These are phyloP conservation scores for Xenosphaeropsis pyriputrescens DNA, from an alignment of 2,329 filamentous ascomycete species.

Conservation along the genomic window DNA sequence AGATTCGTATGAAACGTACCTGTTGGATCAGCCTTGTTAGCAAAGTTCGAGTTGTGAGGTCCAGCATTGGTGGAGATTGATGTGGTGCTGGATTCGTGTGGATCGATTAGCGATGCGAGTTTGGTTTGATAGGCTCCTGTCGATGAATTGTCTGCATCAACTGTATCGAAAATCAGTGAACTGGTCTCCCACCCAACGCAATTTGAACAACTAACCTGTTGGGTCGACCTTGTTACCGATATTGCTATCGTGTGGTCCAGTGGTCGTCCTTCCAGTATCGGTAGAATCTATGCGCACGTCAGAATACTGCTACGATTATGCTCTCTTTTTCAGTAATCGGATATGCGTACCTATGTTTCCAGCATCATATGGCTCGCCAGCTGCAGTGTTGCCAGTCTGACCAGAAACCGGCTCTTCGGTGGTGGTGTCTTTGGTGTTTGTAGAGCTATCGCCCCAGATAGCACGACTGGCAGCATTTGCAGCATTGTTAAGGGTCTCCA, in stretches of 20 bases:
- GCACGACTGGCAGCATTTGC: slow-evolving; percentile 26
- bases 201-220: neutral
- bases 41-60: no score
- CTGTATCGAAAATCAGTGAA: no score
- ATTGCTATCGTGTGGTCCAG: neutral
- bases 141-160: no score
- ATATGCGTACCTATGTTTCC: slow-evolving; percentile 47
- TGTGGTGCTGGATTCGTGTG: no score
- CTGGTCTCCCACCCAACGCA: no score
- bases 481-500: slow-evolving; percentile 51
- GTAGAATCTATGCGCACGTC: neutral
- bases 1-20: no score
- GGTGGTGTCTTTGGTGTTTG: slow-evolving; percentile 13
- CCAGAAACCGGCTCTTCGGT: slow-evolving; percentile 60
- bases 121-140: no score
- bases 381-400: slow-evolving; percentile 47
- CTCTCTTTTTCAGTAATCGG: neutral
- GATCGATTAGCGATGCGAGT: no score
- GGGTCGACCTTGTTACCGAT: neutral
- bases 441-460: slow-evolving; percentile 23
- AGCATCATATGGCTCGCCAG: slow-evolving; percentile 62
- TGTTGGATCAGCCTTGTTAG: no score
- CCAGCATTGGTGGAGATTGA: no score
- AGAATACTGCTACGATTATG: neutral
- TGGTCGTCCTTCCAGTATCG: neutral